Evolutionary conservation across 768 basidiomycete species (phyloP).

Genomic region (Piloderma croceum): DNA sequence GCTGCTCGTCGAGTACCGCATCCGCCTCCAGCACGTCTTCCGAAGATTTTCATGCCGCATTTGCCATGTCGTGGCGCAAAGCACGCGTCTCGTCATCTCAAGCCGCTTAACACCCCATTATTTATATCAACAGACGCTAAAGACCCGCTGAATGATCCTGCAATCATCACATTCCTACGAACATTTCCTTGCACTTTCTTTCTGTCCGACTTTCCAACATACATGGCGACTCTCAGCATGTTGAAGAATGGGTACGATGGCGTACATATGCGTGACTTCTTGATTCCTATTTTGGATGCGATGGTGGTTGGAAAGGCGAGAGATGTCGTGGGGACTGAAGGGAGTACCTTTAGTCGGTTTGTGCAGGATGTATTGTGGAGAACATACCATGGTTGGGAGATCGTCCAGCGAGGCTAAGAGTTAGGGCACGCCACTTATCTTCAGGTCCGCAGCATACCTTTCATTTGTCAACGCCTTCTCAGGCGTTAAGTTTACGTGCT

Average conservation of each 20-base stretch:
- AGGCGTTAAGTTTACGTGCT: no score
- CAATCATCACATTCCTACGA: conserved; percentile 39
- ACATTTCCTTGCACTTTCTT: conserved; percentile 65
- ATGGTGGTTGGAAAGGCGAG: conserved; percentile 57
- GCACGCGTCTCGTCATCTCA: conserved; percentile 29
- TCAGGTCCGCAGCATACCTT: no score
- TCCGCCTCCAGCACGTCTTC: conserved; percentile 11
- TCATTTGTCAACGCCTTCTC: no score
- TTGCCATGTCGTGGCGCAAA: conserved; percentile 35
- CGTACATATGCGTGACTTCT: conserved; percentile 37
- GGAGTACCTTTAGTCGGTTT: conserved; percentile 73
- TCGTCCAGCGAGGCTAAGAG: conserved; percentile 45
- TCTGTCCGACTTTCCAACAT: conserved; percentile 43
- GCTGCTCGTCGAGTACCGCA: conserved; percentile 19
- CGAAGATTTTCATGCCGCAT: conserved; percentile 20
- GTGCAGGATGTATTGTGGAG: conserved; percentile 65
- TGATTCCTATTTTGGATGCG: conserved; percentile 66
- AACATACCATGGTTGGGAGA: conserved; percentile 45
- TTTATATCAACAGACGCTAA: conserved; percentile 62
- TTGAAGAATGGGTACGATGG: conserved; percentile 46
- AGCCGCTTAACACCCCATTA: conserved; percentile 49
- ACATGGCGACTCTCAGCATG: conserved; percentile 25
- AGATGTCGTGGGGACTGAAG: conserved; percentile 60
- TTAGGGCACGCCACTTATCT: no score
- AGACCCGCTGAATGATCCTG: conserved; percentile 33